Evolutionary conservation across 2,329 filamentous ascomycete species (phyloP).

Genomic region (Sarocladium brachiariae): DNA sequence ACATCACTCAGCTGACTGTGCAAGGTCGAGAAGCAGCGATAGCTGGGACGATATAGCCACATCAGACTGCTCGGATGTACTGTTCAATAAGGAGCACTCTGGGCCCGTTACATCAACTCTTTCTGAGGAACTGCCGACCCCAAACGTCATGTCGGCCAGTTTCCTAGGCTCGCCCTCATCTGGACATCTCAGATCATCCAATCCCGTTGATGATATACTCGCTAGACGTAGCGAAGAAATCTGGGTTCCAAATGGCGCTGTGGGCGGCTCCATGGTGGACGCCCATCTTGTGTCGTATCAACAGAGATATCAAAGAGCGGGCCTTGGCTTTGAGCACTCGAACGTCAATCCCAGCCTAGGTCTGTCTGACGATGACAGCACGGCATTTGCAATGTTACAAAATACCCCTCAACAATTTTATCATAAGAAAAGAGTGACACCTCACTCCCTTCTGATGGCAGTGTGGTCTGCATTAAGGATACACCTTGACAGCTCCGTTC

Average conservation of each 20-base stretch:
- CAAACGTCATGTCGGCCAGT: neutral
- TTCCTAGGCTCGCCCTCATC: neutral
- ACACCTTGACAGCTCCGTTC: conserved; percentile 37
- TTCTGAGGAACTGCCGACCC: neutral
- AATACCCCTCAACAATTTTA: neutral
- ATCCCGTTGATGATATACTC: neutral
- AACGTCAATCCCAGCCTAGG: no score
- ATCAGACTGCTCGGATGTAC: neutral
- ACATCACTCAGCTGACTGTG: neutral
- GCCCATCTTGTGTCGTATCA: no score
- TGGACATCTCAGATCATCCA: neutral
- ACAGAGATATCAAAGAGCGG: no score
- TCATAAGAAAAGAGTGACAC: neutral
- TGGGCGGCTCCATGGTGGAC: no score
- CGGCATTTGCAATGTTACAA: neutral
- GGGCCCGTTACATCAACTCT: neutral
- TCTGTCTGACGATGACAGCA: neutral
- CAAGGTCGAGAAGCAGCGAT: neutral
- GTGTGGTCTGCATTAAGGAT: conserved; percentile 39
- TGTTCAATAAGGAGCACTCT: neutral
- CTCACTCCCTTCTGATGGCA: conserved; percentile 30
- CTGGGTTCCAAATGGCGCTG: no score
- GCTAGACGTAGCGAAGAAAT: no score
- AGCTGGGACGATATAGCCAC: neutral
- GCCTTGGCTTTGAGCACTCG: no score